phyloP scores from a whole-genome alignment of 495 filamentous ascomycete species.

The Aspergillus haitiensis region DNA sequence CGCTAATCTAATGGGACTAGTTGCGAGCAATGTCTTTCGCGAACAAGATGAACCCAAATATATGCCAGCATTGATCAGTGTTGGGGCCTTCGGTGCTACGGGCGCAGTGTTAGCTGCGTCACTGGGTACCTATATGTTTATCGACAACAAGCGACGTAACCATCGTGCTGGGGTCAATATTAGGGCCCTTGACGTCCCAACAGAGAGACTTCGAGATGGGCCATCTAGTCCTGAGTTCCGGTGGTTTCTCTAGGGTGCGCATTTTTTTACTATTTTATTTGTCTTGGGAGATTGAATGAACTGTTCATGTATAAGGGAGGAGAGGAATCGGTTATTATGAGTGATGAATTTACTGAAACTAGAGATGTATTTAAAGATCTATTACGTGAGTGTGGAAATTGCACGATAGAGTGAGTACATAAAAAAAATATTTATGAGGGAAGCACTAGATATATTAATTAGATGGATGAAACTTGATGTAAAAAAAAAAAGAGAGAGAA shows the following conservation, averaged over 20 bases:
- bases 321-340: too few species aligned
- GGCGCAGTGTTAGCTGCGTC: constrained; percentile 58
- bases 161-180: constrained; percentile 58
- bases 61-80: constrained; percentile 69
- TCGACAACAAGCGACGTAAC: constrained; percentile 68
- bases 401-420: too few species aligned
- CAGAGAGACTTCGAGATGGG: constrained; percentile 66
- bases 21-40: constrained; percentile 73
- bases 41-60: constrained; percentile 70
- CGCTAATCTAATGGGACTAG: constrained; percentile 80
- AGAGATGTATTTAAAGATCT: too few species aligned
- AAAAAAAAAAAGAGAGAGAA: too few species aligned
- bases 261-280: background rate
- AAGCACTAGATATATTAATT: too few species aligned
- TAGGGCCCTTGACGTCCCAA: constrained; percentile 65
- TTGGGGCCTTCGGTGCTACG: constrained; percentile 67
- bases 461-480: too few species aligned
- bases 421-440: too few species aligned
- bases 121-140: constrained; percentile 67
- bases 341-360: too few species aligned
- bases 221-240: constrained; percentile 64
- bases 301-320: too few species aligned
- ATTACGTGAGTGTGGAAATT: too few species aligned
- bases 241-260: constrained; percentile 58
- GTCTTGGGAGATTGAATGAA: too few species aligned